phyloP scores from a whole-genome alignment of 225 moss, liverwort and hornwort genomes.

The Thuidium tamariscinum region DNA sequence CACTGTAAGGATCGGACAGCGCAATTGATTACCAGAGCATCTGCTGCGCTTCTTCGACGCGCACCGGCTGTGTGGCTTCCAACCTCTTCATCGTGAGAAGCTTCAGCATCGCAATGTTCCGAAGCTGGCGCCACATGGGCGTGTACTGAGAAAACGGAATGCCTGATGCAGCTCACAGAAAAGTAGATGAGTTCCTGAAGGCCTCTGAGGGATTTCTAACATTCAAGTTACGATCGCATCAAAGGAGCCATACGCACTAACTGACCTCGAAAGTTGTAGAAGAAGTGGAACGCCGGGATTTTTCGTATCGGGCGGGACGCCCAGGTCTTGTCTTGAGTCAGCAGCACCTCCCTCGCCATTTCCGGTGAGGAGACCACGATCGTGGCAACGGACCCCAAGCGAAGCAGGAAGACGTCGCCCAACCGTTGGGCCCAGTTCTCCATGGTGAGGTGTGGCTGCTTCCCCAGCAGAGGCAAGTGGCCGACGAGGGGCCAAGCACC shows the following conservation, averaged over 20 bases:
- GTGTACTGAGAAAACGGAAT: slow-evolving; percentile 31
- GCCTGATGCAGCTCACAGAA: background rate
- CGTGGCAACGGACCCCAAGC: slow-evolving; percentile 13
- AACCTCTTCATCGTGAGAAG: slow-evolving; percentile 8
- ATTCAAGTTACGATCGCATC: background rate
- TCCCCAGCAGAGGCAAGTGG: slow-evolving; percentile 25
- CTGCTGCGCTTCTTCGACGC: slow-evolving; percentile 20
- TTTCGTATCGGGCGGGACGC: slow-evolving; percentile 16
- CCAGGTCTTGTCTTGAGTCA: slow-evolving; percentile 26
- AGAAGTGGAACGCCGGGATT: slow-evolving; percentile 6
- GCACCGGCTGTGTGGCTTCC: slow-evolving; percentile 6
- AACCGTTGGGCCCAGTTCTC: background rate
- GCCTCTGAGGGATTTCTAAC: too few species aligned
- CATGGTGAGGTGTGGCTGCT: slow-evolving; percentile 13
- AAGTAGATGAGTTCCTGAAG: background rate
- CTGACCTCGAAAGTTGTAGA: slow-evolving; percentile 26
- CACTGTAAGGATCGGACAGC: too few species aligned
- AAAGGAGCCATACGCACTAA: background rate
- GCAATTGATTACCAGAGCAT: slow-evolving; percentile 3
- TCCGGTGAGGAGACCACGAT: slow-evolving; percentile 20
- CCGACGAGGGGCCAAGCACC: slow-evolving; percentile 29
- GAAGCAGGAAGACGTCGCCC: slow-evolving; percentile 18
- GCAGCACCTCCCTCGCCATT: slow-evolving; percentile 18
- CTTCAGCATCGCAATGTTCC: slow-evolving; percentile 25
- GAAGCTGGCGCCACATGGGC: slow-evolving; percentile 26